phyloP scores from a whole-genome alignment of 345 rosid species.

The Citropsis articulata region DNA sequence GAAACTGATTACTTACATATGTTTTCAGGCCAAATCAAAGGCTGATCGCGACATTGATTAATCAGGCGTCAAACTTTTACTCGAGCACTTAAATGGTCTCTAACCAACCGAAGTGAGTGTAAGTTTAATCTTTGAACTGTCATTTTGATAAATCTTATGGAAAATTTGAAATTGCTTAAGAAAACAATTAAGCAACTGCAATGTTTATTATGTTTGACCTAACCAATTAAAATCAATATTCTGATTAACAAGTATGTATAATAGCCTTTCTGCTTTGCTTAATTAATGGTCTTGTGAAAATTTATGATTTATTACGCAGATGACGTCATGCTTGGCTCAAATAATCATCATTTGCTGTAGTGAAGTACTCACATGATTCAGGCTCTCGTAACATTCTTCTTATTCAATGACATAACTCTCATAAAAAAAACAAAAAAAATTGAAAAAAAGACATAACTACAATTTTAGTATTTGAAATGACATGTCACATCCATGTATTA shows the following conservation, averaged over 20 bases:
- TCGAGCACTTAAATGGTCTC: neutral
- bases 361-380: too few relatives aligned
- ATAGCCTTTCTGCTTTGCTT: neutral
- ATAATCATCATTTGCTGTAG: neutral
- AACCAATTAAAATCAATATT: neutral
- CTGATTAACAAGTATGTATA: neutral
- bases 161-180: neutral
- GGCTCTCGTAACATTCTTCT: too few relatives aligned
- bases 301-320: neutral
- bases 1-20: neutral
- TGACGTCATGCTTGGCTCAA: neutral
- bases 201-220: constrained; percentile 3
- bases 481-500: too few relatives aligned
- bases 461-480: too few relatives aligned
- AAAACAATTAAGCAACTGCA: constrained; percentile 12
- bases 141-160: neutral
- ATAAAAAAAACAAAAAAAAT: too few relatives aligned
- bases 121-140: neutral
- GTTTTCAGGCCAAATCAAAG: neutral
- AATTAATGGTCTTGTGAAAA: neutral
- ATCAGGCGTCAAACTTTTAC: neutral
- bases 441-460: too few relatives aligned
- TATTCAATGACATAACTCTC: too few relatives aligned
- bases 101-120: neutral
- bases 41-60: neutral